phyloP scores from a whole-genome alignment of 345 rosid genomes.

The Eucalyptus tenuipes region DNA sequence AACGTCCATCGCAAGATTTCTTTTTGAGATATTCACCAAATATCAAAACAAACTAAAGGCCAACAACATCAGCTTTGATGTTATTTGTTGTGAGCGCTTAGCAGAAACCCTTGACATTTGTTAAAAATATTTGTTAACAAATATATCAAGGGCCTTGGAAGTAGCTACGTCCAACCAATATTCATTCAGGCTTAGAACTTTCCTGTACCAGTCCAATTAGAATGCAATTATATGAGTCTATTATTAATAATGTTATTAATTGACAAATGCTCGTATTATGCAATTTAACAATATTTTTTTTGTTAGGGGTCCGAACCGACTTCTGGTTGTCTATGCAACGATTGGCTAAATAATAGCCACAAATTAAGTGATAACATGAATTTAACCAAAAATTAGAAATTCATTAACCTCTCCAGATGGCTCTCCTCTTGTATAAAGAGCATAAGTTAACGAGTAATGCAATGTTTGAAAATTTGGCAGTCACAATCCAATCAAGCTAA shows the following conservation, averaged over 20 bases:
- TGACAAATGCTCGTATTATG: neutral
- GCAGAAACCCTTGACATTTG: too few relatives aligned
- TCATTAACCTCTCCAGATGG: neutral
- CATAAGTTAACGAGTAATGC: too few relatives aligned
- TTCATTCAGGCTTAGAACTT: neutral
- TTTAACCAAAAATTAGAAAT: neutral
- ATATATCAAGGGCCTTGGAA: too few relatives aligned
- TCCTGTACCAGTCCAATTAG: neutral
- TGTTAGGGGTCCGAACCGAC: neutral
- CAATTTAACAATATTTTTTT: neutral
- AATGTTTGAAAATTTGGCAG: too few relatives aligned
- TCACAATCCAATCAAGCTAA: too few relatives aligned
- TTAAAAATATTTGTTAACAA: too few relatives aligned
- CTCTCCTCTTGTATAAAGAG: neutral
- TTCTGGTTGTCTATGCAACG: neutral
- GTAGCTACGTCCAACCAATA: too few relatives aligned
- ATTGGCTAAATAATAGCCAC: neutral
- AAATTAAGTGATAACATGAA: neutral
- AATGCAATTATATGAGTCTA: neutral
- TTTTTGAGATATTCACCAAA: too few relatives aligned
- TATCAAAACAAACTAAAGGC: too few relatives aligned
- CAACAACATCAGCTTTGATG: too few relatives aligned
- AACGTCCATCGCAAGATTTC: fast-evolving
- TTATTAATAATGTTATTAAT: neutral
- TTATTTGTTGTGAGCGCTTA: too few relatives aligned